Percentiles rank a stretch among this genome's conserved stretches.
Evolutionary conservation across 163 green algal species (phyloP).

Genomic region (Scenedesmus sp.): DNA sequence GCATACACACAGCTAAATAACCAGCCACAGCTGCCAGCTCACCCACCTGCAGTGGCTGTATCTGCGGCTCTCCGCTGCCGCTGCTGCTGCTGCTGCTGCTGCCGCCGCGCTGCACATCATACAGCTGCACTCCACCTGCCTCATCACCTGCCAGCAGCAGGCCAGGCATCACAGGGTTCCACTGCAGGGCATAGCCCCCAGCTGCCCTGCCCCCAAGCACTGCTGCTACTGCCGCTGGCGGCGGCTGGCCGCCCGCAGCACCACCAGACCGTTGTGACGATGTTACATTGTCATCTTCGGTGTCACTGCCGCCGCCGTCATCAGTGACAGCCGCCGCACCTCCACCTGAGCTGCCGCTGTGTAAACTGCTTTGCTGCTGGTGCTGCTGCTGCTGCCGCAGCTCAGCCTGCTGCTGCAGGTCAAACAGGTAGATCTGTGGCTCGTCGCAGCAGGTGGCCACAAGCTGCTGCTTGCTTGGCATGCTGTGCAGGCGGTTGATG

Average conservation of each 20-base stretch:
- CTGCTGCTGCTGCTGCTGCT: slow-evolving; percentile 17
- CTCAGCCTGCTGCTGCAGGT: background rate
- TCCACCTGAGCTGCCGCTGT: background rate
- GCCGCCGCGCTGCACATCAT: slow-evolving; percentile 3
- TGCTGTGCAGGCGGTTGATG: slow-evolving; percentile 13
- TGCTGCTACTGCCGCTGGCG: background rate
- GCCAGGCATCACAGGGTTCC: background rate
- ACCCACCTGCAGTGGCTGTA: background rate
- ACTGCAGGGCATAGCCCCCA: slow-evolving; percentile 30
- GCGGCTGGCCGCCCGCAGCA: background rate
- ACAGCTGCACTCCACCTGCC: slow-evolving; percentile 21
- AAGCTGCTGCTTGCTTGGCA: background rate
- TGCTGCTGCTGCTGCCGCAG: slow-evolving; percentile 20
- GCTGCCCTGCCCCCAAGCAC: slow-evolving; percentile 14
- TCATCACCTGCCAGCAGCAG: slow-evolving; percentile 33
- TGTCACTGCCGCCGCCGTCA: background rate
- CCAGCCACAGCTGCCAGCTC: background rate
- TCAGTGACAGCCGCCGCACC: background rate
- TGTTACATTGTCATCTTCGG: slow-evolving; percentile 9
- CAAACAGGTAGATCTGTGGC: background rate
- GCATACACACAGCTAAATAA: background rate
- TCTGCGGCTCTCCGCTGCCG: background rate
- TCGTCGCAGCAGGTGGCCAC: slow-evolving; percentile 32
- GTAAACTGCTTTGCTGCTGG: slow-evolving; percentile 2
- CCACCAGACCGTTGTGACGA: background rate